These are phyloP conservation scores for Pseudopyricularia javanii DNA, from an alignment of 2,329 filamentous ascomycete species.

Conservation along the genomic window DNA sequence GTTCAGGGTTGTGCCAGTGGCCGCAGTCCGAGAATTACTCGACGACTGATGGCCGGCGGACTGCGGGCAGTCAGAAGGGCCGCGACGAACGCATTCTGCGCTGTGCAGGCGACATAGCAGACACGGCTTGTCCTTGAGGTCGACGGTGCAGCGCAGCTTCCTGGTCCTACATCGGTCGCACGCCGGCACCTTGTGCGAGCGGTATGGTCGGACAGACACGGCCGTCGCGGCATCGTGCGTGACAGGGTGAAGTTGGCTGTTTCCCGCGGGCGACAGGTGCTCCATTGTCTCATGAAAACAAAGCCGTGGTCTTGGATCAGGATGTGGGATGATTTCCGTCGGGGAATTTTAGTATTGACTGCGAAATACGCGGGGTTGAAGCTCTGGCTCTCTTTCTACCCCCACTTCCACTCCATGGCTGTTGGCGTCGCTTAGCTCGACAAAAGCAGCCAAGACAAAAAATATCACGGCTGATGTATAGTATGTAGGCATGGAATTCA, in stretches of 20 bases:
- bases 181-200: conserved; percentile 48
- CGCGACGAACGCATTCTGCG: conserved; percentile 33
- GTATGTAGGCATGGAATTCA: too few species aligned
- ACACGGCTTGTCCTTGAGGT: conserved; percentile 37
- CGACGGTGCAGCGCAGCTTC: conserved; percentile 49
- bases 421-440: too few species aligned
- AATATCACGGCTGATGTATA: too few species aligned
- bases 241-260: neutral
- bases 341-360: too few species aligned
- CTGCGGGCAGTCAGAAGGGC: neutral
- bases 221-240: neutral
- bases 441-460: too few species aligned
- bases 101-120: conserved; percentile 45
- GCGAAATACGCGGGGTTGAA: too few species aligned
- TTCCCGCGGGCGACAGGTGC: neutral
- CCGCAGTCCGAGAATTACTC: neutral
- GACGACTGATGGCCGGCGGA: neutral
- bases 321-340: too few species aligned
- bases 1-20: neutral
- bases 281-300: too few species aligned
- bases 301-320: too few species aligned
- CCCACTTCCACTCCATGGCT: too few species aligned
- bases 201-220: conserved; percentile 34
- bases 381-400: too few species aligned
- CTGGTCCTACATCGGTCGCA: conserved; percentile 47